phyloP scores from a whole-genome alignment of 768 basidiomycete species.

The Suillus luteus region DNA sequence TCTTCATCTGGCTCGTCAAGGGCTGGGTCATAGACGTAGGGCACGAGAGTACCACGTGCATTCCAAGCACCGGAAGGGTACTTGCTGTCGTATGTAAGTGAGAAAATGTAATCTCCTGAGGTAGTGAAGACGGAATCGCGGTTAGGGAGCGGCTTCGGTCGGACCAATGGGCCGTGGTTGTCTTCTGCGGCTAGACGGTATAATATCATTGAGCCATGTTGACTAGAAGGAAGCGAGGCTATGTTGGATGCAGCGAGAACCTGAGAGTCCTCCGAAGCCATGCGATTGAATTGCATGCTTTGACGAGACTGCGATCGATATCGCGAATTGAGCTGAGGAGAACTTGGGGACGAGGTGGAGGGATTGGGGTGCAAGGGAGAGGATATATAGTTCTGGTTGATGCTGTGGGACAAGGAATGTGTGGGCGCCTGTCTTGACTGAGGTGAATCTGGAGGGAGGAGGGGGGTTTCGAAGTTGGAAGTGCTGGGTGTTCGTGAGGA shows the following conservation, averaged over 20 bases:
- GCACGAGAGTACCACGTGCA: slow-evolving; percentile 46
- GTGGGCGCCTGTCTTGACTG: slow-evolving; percentile 22
- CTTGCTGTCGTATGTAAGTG: slow-evolving; percentile 59
- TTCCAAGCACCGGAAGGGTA: slow-evolving; percentile 51
- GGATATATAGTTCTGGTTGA: slow-evolving; percentile 40
- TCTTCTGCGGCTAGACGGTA: slow-evolving; percentile 54
- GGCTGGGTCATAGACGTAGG: slow-evolving; percentile 73
- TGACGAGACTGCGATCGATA: slow-evolving; percentile 43
- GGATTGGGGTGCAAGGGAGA: slow-evolving; percentile 55
- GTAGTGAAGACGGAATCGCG: slow-evolving; percentile 52
- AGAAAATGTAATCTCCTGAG: slow-evolving; percentile 51
- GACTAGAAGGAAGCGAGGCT: slow-evolving; percentile 20
- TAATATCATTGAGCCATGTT: slow-evolving; percentile 64
- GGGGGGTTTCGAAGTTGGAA: slow-evolving; percentile 32
- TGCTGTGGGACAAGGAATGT: slow-evolving; percentile 27
- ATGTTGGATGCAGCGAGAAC: slow-evolving; percentile 37
- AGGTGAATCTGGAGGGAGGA: slow-evolving; percentile 24
- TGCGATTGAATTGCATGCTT: slow-evolving; percentile 43
- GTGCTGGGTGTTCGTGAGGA: slow-evolving; percentile 28
- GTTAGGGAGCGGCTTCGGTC: slow-evolving; percentile 31
- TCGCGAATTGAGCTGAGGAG: slow-evolving; percentile 25
- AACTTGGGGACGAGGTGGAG: slow-evolving; percentile 16
- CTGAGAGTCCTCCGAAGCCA: slow-evolving; percentile 47
- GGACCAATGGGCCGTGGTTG: slow-evolving; percentile 33
- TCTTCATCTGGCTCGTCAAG: slow-evolving; percentile 68